phyloP scores from a whole-genome alignment of 1,139 yeast genomes.

The Saccharomyces hybrid region DNA sequence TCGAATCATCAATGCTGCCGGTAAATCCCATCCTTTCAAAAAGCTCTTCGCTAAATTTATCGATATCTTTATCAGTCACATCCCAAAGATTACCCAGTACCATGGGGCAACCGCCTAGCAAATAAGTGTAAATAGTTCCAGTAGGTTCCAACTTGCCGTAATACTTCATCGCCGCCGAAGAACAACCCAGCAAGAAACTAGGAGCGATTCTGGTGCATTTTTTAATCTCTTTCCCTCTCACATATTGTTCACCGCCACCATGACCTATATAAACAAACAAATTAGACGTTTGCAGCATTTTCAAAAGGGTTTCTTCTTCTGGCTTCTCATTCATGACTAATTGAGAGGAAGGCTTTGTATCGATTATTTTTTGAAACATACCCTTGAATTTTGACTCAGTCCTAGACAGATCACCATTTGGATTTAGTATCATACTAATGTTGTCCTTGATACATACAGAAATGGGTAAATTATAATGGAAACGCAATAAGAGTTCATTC shows the following conservation, averaged over 20 bases:
- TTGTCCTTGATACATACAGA: slow-evolving; percentile 15
- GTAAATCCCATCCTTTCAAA: slow-evolving; percentile 58
- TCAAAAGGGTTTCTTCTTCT: slow-evolving; percentile 41
- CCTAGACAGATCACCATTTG: slow-evolving; percentile 64
- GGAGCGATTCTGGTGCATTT: slow-evolving; percentile 49
- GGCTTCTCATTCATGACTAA: slow-evolving; percentile 55
- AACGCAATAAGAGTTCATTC: slow-evolving; percentile 35
- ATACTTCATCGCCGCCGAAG: slow-evolving; percentile 63
- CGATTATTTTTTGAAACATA: slow-evolving; percentile 33
- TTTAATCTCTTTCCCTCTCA: slow-evolving; percentile 46
- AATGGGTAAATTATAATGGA: slow-evolving; percentile 14
- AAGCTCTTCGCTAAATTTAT: slow-evolving; percentile 56
- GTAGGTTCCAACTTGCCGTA: slow-evolving; percentile 61
- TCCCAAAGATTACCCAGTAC: slow-evolving; percentile 89
- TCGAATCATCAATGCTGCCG: slow-evolving; percentile 11
- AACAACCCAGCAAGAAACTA: slow-evolving; percentile 77
- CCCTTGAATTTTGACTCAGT: slow-evolving; percentile 58
- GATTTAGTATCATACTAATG: slow-evolving; percentile 55
- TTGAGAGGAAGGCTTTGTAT: slow-evolving; percentile 38
- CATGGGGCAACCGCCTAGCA: slow-evolving; percentile 76
- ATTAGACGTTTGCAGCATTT: slow-evolving; percentile 37
- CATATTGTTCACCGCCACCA: slow-evolving; percentile 87
- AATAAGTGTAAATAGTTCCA: slow-evolving; percentile 71
- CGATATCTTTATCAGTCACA: slow-evolving; percentile 93
- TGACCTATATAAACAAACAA: slow-evolving; percentile 84